Percentiles rank a stretch among this genome's conserved stretches.
phyloP scores from a whole-genome alignment of 2,329 filamentous ascomycete genomes.

The Pseudogymnoascus sp. region DNA sequence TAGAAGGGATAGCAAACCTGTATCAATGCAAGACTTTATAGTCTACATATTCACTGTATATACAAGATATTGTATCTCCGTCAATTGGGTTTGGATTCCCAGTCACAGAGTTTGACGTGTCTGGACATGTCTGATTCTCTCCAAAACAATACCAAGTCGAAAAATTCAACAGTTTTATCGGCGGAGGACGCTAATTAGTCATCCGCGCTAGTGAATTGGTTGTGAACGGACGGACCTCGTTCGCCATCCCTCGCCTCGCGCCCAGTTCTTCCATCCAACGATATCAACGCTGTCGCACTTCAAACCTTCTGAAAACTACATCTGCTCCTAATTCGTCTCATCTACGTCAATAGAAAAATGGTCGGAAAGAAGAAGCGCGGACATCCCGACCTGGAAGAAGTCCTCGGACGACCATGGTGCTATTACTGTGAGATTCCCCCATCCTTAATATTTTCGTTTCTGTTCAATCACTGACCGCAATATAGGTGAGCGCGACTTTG shows the following conservation, averaged over 20 bases:
- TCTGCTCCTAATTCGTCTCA: neutral
- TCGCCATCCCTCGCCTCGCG: conserved; percentile 6
- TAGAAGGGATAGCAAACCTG: conserved; percentile 1
- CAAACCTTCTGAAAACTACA: neutral
- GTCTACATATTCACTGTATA: neutral
- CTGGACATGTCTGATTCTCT: neutral
- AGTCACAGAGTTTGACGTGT: neutral
- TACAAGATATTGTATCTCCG: neutral
- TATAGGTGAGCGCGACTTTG: conserved; percentile 83
- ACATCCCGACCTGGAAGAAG: conserved; percentile 79
- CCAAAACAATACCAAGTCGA: neutral
- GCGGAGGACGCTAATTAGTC: neutral
- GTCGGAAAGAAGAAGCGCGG: conserved; percentile 91
- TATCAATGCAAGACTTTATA: neutral
- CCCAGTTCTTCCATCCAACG: conserved; percentile 1
- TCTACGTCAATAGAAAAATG: conserved; percentile 23
- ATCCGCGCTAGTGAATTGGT: conserved; percentile 5
- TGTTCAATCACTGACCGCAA: conserved; percentile 20
- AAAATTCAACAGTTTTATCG: conserved; percentile 5
- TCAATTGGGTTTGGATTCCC: neutral
- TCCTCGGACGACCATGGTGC: conserved; percentile 85
- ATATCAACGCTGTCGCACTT: neutral
- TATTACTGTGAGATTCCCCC: conserved; percentile 68
- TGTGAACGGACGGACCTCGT: neutral
- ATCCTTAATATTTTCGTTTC: conserved; percentile 9